These are phyloP conservation scores for Ceratobasidium sp. DNA, from an alignment of 1,284 basidiomycete species.

Conservation along the genomic window DNA sequence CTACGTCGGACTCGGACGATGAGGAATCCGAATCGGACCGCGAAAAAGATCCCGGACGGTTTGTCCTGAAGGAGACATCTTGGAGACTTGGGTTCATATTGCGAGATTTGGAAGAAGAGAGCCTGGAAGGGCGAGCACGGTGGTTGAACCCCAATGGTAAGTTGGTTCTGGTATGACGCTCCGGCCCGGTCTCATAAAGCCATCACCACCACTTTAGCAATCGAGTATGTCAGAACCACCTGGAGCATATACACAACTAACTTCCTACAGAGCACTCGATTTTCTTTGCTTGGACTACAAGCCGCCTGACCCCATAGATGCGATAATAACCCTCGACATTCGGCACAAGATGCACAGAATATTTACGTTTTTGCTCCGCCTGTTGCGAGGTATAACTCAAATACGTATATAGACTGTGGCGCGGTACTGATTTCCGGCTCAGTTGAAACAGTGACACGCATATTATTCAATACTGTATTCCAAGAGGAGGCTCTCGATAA, in stretches of 20 bases:
- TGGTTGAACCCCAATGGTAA: constrained; percentile 79
- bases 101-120: constrained; percentile 67
- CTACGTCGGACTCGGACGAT: constrained; percentile 37
- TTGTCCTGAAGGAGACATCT: constrained; percentile 66
- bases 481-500: constrained; percentile 40
- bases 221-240: constrained; percentile 64
- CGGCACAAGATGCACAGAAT: constrained; percentile 83
- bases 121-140: constrained; percentile 60
- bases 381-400: constrained; percentile 67
- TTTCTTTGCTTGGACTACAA: constrained; percentile 87
- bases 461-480: constrained; percentile 60
- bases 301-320: constrained; percentile 70
- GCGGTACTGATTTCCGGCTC: constrained; percentile 16
- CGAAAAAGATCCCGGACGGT: constrained; percentile 45
- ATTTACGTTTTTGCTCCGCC: constrained; percentile 75
- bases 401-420: not conserved
- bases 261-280: constrained; percentile 71
- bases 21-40: constrained; percentile 28
- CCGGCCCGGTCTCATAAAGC: constrained; percentile 11
- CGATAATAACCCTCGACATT: constrained; percentile 69
- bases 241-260: not conserved
- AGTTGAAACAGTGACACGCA: constrained; percentile 74
- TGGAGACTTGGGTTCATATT: constrained; percentile 82
- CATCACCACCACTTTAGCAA: constrained; percentile 53
- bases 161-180: constrained; percentile 47